Conservation (phyloP, 208 protist genomes). For the Leishmania gerbilli region DNA sequence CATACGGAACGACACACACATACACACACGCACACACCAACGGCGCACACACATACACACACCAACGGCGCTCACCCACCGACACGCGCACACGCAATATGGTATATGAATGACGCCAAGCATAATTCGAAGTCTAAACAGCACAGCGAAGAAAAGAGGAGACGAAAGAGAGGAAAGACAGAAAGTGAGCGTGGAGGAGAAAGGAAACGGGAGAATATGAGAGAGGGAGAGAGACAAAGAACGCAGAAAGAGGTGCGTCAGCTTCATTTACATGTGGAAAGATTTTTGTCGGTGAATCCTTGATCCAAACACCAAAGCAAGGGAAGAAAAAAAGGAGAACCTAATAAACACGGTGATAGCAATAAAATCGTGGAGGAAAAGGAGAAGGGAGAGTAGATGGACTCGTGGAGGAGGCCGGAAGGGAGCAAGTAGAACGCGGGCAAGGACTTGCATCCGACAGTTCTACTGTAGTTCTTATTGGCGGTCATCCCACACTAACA, state of each 20-base stretch:
- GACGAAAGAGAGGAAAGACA: background rate
- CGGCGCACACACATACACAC: too few relatives aligned
- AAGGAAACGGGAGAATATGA: conserved; percentile 7
- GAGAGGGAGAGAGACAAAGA: conserved; percentile 10
- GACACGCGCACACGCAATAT: background rate
- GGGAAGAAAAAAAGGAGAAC: background rate
- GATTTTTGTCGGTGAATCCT: background rate
- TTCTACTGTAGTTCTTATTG: background rate
- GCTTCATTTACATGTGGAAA: conserved; percentile 24
- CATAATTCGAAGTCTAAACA: background rate
- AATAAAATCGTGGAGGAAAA: background rate
- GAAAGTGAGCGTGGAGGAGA: background rate
- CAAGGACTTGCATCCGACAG: background rate
- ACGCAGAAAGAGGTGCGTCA: conserved; percentile 5
- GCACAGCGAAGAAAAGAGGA: background rate
- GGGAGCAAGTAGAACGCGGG: background rate
- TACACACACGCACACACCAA: background rate
- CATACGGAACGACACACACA: background rate
- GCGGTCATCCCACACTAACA: too few relatives aligned
- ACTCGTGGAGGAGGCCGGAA: background rate
- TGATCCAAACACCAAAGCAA: background rate
- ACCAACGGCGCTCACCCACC: background rate
- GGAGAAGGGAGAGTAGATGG: background rate
- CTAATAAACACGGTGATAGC: background rate
- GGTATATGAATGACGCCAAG: background rate